Percentiles rank a stretch among this genome's conserved stretches.
Conservation (phyloP, 78 protist genomes). For the Dictyostelium capitatum region DNA sequence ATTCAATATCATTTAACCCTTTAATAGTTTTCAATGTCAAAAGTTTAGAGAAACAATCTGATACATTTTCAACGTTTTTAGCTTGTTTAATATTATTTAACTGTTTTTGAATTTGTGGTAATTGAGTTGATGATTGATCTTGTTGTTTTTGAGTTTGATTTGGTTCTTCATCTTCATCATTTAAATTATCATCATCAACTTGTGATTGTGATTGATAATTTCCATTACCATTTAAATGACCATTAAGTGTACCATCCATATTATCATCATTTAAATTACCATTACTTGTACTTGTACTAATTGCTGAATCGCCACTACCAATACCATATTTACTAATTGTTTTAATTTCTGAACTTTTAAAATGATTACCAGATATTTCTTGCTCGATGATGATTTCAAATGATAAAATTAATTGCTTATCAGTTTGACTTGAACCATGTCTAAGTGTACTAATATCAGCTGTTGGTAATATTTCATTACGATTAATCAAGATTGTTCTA, state of each 20-base stretch:
- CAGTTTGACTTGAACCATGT: not conserved
- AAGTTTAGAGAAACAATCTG: conserved; percentile 10
- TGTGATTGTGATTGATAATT: not conserved
- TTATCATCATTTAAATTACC: too few species aligned
- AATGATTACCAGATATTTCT: conserved; percentile 12
- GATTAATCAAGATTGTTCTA: not conserved
- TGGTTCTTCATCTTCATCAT: not conserved
- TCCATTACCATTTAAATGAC: not conserved
- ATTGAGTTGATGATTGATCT: not conserved
- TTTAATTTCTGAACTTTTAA: conserved; percentile 3
- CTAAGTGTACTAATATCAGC: not conserved
- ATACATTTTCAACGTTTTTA: conserved; percentile 7
- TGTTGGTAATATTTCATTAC: not conserved
- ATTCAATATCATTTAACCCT: not conserved
- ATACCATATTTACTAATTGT: not conserved
- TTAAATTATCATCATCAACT: not conserved
- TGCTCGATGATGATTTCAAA: conserved; percentile 13
- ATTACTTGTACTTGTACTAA: not conserved
- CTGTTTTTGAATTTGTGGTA: conserved; percentile 1
- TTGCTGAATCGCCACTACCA: too few species aligned
- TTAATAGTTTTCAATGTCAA: not conserved
- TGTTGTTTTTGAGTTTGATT: conserved; percentile 11
- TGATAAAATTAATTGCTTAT: conserved; percentile 2
- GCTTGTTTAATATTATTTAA: not conserved
- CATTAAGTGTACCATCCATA: not conserved